phyloP scores from a whole-genome alignment of 345 rosid genomes.

The Carallia brachiata region DNA sequence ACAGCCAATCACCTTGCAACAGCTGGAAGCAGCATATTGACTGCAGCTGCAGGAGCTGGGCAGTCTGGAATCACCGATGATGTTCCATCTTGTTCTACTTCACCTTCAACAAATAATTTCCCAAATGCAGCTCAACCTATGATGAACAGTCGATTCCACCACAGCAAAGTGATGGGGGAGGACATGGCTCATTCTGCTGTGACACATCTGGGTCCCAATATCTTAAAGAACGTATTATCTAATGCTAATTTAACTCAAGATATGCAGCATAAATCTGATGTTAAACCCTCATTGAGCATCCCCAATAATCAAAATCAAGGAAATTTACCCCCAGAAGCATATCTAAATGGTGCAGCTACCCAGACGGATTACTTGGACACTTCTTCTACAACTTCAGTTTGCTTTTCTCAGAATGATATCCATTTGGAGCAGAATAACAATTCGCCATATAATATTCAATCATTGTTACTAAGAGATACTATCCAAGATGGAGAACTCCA shows the following conservation, averaged over 20 bases:
- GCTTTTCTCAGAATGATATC: conserved; percentile 57
- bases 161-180: conserved; percentile 35
- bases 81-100: conserved; percentile 58
- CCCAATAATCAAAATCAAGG: conserved; percentile 51
- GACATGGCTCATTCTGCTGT: conserved; percentile 49
- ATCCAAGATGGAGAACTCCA: conserved; percentile 55
- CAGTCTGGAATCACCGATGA: conserved; percentile 57
- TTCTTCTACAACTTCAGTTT: conserved; percentile 62
- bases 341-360: conserved; percentile 38
- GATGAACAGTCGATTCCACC: conserved; percentile 30
- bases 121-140: conserved; percentile 35
- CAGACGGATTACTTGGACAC: conserved; percentile 64
- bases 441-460: conserved; percentile 42
- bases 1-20: conserved; percentile 31
- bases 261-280: conserved; percentile 47
- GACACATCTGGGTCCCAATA: conserved; percentile 35
- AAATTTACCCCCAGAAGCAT: conserved; percentile 38
- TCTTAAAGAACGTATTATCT: conserved; percentile 41
- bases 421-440: conserved; percentile 49
- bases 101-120: conserved; percentile 50
- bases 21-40: conserved; percentile 32
- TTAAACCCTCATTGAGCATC: conserved; percentile 51
- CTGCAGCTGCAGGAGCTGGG: conserved; percentile 37
- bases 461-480: conserved; percentile 42
- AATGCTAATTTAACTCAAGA: conserved; percentile 34